phyloP scores from a whole-genome alignment of 1,139 yeast species.

The Taiozyma sp. region DNA sequence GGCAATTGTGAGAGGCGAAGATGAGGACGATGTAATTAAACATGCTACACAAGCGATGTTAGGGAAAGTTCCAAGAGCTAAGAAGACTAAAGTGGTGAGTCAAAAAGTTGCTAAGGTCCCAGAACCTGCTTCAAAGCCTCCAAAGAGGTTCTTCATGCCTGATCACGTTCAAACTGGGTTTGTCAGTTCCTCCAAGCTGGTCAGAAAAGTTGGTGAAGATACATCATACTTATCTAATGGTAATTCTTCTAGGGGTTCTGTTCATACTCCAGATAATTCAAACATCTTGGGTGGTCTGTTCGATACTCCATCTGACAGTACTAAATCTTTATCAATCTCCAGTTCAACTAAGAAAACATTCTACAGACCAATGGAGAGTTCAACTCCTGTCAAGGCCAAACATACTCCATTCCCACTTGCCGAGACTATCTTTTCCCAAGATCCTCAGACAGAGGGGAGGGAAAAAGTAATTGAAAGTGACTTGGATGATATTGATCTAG shows the following conservation, averaged over 20 bases:
- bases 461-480: not conserved
- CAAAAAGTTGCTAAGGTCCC: conserved; percentile 5
- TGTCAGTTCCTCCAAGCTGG: conserved; percentile 48
- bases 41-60: conserved; percentile 47
- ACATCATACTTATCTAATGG: not conserved
- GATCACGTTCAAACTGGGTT: conserved; percentile 74
- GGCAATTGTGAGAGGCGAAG: conserved; percentile 49
- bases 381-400: not conserved
- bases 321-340: not conserved
- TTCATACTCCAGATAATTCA: not conserved
- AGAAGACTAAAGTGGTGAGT: conserved; percentile 1
- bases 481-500: not conserved
- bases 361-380: not conserved
- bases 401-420: too few relatives aligned
- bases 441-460: not conserved
- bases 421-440: not conserved
- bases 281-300: not conserved
- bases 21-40: conserved; percentile 66
- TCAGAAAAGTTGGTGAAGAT: conserved; percentile 29
- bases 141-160: conserved; percentile 66
- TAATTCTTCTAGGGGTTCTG: not conserved
- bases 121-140: conserved; percentile 7
- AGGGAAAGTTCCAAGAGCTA: conserved; percentile 18
- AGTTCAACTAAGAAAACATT: not conserved
- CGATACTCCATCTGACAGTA: not conserved